Evolutionary conservation across 768 basidiomycete genomes (phyloP).

Genomic region (Zangia roseola): DNA sequence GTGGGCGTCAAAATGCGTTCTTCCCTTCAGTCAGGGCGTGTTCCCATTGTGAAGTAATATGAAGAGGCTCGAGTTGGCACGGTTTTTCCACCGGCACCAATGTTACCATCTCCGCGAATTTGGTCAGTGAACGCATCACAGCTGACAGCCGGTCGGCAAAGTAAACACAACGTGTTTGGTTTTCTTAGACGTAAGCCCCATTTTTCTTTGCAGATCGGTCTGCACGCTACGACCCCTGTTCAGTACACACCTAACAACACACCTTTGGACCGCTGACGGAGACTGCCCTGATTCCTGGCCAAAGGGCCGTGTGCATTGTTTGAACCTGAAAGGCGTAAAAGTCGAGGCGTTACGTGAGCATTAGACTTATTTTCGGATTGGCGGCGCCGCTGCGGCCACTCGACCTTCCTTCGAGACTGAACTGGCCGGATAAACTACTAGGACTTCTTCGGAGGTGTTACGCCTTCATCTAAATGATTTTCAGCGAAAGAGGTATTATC

Average conservation of each 20-base stretch:
- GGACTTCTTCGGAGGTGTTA: no score
- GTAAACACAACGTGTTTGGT: no score
- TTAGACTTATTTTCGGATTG: no score
- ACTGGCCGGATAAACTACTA: no score
- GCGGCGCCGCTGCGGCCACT: no score
- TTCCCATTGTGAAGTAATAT: constrained; percentile 19
- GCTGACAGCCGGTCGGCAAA: constrained; percentile 14
- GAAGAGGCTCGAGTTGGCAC: not conserved
- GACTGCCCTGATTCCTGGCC: not conserved
- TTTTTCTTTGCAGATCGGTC: no score
- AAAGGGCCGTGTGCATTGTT: not conserved
- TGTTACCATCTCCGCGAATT: constrained; percentile 27
- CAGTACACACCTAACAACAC: not conserved
- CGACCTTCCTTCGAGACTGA: no score
- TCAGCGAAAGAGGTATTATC: no score
- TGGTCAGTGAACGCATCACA: not conserved
- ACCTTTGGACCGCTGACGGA: not conserved
- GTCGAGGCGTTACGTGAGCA: not conserved
- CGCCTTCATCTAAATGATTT: no score
- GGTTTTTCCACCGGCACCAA: not conserved
- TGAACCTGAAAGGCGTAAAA: not conserved
- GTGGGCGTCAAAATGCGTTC: constrained; percentile 1
- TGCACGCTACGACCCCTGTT: not conserved
- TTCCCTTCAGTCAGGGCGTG: not conserved
- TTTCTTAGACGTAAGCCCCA: no score